Evolutionary conservation across 2,329 filamentous ascomycete genomes (phyloP).

Genomic region (Aspergillus fumigatus): DNA sequence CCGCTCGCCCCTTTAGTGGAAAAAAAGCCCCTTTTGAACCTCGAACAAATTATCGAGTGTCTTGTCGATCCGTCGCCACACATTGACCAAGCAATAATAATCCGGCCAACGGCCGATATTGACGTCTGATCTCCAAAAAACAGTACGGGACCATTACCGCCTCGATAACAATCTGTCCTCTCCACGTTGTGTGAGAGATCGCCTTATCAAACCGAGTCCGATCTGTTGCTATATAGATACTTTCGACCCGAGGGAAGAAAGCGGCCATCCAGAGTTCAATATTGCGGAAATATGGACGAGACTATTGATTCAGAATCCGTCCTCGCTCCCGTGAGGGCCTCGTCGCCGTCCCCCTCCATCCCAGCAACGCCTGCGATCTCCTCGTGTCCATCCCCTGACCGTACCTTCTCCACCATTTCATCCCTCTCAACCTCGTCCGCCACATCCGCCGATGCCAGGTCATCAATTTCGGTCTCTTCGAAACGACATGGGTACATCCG

Average conservation of each 20-base stretch:
- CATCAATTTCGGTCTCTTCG: conserved; percentile 39
- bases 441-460: conserved; percentile 39
- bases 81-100: neutral
- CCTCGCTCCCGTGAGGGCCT: conserved; percentile 26
- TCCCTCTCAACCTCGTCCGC: conserved; percentile 44
- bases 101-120: conserved; percentile 9
- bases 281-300: conserved; percentile 23
- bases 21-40: conserved; percentile 21
- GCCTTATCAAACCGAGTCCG: conserved; percentile 1
- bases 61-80: conserved; percentile 16
- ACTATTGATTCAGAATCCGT: conserved; percentile 16
- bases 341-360: conserved; percentile 38
- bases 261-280: neutral
- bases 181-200: conserved; percentile 6
- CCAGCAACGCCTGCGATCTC: conserved; percentile 42
- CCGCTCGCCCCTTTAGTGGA: conserved; percentile 24
- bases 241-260: neutral
- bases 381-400: conserved; percentile 40
- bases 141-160: conserved; percentile 3
- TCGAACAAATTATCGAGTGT: conserved; percentile 13
- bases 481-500: conserved; percentile 78
- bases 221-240: neutral
- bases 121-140: conserved; percentile 9
- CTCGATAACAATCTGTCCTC: conserved; percentile 18
- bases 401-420: conserved; percentile 44